Percentiles rank a stretch among this genome's conserved stretches.
Conservation (phyloP, 2,329 filamentous ascomycete species). For the Pyrenochaeta sp. region DNA sequence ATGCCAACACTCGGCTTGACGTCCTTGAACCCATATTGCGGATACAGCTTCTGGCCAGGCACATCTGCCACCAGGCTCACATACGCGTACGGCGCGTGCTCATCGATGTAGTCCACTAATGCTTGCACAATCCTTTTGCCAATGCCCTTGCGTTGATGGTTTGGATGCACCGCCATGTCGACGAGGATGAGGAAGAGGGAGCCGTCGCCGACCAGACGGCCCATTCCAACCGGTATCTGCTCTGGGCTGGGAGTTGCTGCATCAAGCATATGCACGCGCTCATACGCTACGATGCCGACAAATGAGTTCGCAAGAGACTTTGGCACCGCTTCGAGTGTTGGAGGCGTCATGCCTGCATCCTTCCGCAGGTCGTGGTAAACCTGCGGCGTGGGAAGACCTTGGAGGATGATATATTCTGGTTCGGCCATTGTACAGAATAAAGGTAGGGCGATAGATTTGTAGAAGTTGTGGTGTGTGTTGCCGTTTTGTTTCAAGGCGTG, state of each 20-base stretch:
- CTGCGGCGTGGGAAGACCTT: slow-evolving; percentile 36
- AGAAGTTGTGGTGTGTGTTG: too few relatives aligned
- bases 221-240: slow-evolving; percentile 56
- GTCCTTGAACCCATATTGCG: slow-evolving; percentile 57
- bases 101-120: slow-evolving; percentile 52
- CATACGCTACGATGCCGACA: slow-evolving; percentile 33
- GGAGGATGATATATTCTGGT: slow-evolving; percentile 32
- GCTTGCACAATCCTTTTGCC: slow-evolving; percentile 55
- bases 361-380: slow-evolving; percentile 42
- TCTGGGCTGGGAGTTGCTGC: slow-evolving; percentile 21
- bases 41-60: slow-evolving; percentile 55
- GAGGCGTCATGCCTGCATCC: slow-evolving; percentile 38
- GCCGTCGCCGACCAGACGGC: slow-evolving; percentile 60
- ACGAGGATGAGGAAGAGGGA: slow-evolving; percentile 61
- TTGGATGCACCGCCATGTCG: slow-evolving; percentile 60
- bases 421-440: slow-evolving; percentile 12
- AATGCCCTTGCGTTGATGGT: slow-evolving; percentile 58
- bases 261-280: slow-evolving; percentile 31
- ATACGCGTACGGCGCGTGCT: slow-evolving; percentile 52
- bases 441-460: background rate
- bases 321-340: slow-evolving; percentile 34
- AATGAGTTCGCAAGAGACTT: slow-evolving; percentile 36
- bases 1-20: slow-evolving; percentile 40
- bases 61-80: slow-evolving; percentile 58
- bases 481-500: too few relatives aligned